Conservation (phyloP, 805 yeast genomes). For the Wickerhamomyces xylosicus region DNA sequence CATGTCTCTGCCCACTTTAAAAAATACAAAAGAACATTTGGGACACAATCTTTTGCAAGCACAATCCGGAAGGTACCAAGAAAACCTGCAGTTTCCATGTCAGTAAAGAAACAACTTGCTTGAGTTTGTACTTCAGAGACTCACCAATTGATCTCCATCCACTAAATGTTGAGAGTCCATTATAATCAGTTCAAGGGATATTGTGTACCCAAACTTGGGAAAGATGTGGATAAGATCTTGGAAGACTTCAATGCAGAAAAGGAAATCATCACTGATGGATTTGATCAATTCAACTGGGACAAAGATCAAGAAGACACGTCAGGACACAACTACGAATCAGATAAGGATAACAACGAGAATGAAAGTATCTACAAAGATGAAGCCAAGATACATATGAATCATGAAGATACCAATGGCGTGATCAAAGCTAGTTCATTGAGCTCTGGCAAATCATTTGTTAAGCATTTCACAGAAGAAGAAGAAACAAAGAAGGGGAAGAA, state of each 20-base stretch:
- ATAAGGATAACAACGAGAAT: constrained; percentile 1
- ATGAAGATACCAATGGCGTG: constrained; percentile 1
- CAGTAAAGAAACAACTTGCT: too few species aligned
- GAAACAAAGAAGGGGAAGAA: neutral
- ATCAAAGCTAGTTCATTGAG: neutral
- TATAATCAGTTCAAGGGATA: constrained; percentile 17
- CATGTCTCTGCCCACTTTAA: too few species aligned
- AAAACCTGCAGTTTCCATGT: too few species aligned
- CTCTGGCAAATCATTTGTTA: neutral
- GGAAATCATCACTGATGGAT: constrained; percentile 24
- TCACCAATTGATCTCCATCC: too few species aligned
- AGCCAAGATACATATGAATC: constrained; percentile 6
- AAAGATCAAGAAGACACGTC: constrained; percentile 1
- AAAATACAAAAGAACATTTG: too few species aligned
- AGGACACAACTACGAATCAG: neutral
- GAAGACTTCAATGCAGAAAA: neutral
- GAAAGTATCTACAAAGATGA: constrained; percentile 5
- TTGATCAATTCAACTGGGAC: constrained; percentile 32
- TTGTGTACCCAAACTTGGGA: constrained; percentile 8
- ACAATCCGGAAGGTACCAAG: too few species aligned
- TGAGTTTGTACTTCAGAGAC: too few species aligned
- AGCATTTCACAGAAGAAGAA: neutral
- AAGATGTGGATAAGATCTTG: neutral
- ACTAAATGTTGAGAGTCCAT: constrained; percentile 8
- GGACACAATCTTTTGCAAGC: too few species aligned